Base-by-base conservation (phyloP, 805 yeast genomes). In the Suhomyces sp. region DNA sequence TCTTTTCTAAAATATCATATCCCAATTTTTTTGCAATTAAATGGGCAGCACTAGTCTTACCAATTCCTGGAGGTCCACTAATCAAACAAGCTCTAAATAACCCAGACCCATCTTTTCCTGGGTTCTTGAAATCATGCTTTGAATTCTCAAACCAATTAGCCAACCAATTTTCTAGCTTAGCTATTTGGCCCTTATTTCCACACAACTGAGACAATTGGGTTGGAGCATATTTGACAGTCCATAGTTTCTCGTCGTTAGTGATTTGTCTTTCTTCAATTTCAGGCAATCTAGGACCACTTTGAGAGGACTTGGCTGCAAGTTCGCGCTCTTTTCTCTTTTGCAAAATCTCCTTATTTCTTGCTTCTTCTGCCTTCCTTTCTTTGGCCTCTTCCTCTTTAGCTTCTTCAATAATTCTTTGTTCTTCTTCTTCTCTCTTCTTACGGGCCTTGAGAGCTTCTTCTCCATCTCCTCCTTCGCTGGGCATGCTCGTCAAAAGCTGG, bases 171-270 rank as follows among this genome's bases (percentile, higher is more conserved):
- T 71, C 68, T 30, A 93, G 66, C 51, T 78, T 78, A 14, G 67
- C 65, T 10, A 93, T 81, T 38, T 77, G 77, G 3, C 85, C 77
- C 57, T 86, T 88, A 57, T 90, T 90, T 42, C 99, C 99, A 63
- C 97, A 90, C 17, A 93, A 77, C 46, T 91, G 96, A 25, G 68
- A 66, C 29, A 83, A 41, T 23, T 70, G 70, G 1, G 77, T 74
- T 7, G 99, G 99, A 0, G 98, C 98, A 59, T 93, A 87, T 56
- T 80, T 88, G 4, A 78, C 83, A 0, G 99, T 93, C 98, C 98
- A 93, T 38, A 93, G 64, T 49, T 81, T 82, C 36, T 81, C 86
- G 33, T 70, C 68, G 42, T 74, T 74, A 2, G 74, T 58, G 21
- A 70, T 65, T 26, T 59, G 66, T 15, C 67, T 45, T 1, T 59